Conservation (phyloP, 208 protist genomes). For the Acanthamoeba castellanii region DNA sequence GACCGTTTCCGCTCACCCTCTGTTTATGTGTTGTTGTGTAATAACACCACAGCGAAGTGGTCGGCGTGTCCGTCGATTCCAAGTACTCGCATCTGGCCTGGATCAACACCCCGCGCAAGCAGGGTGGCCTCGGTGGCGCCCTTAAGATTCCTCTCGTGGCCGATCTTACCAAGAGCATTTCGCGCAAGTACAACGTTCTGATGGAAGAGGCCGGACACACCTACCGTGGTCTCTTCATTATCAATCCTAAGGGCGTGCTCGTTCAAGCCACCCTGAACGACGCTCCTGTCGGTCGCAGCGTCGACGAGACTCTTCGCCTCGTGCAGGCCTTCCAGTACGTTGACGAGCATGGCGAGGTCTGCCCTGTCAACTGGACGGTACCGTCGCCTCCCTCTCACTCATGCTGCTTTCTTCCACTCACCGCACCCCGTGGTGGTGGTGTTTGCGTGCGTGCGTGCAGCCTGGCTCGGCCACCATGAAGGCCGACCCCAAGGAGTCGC, state of each 20-base stretch:
- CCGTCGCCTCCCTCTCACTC: conserved; percentile 91
- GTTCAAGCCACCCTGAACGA: conserved; percentile 45
- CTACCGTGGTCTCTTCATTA: conserved; percentile 97
- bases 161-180: conserved; percentile 94
- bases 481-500: conserved; percentile 91
- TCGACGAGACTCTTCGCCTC: conserved; percentile 90
- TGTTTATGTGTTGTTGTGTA: background rate
- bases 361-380: conserved; percentile 95
- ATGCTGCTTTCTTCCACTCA: conserved; percentile 28
- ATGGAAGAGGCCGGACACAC: conserved; percentile 92
- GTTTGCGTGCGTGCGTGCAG: background rate
- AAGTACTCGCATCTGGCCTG: conserved; percentile 91
- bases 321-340: conserved; percentile 96
- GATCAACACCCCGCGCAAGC: conserved; percentile 95
- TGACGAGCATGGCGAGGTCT: conserved; percentile 96
- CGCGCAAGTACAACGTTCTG: conserved; percentile 94
- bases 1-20: background rate
- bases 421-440: no score
- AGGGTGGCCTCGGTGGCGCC: conserved; percentile 96
- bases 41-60: conserved; percentile 17
- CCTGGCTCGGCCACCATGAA: conserved; percentile 94
- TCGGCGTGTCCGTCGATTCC: conserved; percentile 74
- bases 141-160: conserved; percentile 97
- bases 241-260: conserved; percentile 91
- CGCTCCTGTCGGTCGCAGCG: conserved; percentile 50